Conservation (phyloP, 164 flowering plant genomes). For the Liquidambar formosana region DNA sequence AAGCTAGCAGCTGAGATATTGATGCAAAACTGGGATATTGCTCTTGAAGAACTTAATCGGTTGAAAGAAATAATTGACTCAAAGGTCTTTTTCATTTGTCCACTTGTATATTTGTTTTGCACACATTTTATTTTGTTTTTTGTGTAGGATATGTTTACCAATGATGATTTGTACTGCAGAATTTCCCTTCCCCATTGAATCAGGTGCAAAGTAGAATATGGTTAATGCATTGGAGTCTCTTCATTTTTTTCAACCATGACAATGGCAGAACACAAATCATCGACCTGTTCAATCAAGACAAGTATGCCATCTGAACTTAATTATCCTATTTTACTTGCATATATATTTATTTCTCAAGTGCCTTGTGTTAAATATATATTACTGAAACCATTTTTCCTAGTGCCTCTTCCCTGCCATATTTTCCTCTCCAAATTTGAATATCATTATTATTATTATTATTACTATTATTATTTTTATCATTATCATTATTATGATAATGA, state of each 20-base stretch:
- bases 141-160: neutral
- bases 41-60: conserved; percentile 88
- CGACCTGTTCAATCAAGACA: conserved; percentile 90
- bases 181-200: conserved; percentile 72
- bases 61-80: conserved; percentile 91
- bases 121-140: neutral
- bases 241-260: conserved; percentile 95
- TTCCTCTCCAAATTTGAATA: too few relatives aligned
- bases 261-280: conserved; percentile 91
- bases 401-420: neutral
- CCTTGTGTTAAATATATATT: too few relatives aligned
- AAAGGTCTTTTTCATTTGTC: conserved; percentile 49
- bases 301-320: conserved; percentile 41
- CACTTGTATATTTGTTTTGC: neutral
- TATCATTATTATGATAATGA: too few relatives aligned
- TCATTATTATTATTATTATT: too few relatives aligned
- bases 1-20: conserved; percentile 94
- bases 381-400: neutral
- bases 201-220: conserved; percentile 90
- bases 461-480: too few relatives aligned
- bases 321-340: neutral
- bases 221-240: conserved; percentile 99
- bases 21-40: conserved; percentile 98
- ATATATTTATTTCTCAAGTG: neutral
- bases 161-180: conserved; percentile 49